Evolutionary conservation across 495 filamentous ascomycete genomes (phyloP), one percentile per base, ranked within the genome.

Genomic region (Penicillium turbatum): DNA sequence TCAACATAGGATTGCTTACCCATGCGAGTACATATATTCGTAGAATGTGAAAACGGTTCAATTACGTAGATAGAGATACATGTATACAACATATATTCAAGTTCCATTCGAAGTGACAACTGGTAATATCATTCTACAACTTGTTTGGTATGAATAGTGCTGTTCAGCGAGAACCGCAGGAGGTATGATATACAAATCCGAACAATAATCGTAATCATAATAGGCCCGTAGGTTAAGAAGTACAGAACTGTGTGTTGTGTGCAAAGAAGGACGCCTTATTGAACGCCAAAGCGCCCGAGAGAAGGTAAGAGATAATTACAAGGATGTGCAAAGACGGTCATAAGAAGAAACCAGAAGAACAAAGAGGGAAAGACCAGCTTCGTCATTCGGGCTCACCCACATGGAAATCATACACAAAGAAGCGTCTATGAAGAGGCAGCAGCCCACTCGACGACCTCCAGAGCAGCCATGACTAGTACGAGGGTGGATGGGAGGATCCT

Each of bases 401-500:
- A 10, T 17, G 36, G 55, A 36, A 29, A 24, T 54, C 34, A 19
- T 42, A 38, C 36, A 42, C 34, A 37, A 8, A 50, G 24, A 39
- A 44, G 10, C 54, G 30, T 26, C 17, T 65, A 59, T 15, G 30
- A 19, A 39, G 37, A 39, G 29, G 60, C 50, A n/a, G 66, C 54
- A 8, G 91, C 88, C 93, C 93, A 97, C 69, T 96, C 89, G 15
- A 98, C 83, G 4, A 92, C 88, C 72, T 97, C 90, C 39, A 98
- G 76, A 27, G 93, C 95, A 60, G 86, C 83, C 80, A 97, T 86
- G 40, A 98, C 93, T 16, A 97, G 81, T 34, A 92, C 64, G 24
- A 98, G 78, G 1, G 93, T 98, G 11, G 90, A 96, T 5, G 93
- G 93, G 17, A 98, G 82, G 54, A 98, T 97, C 88, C 88, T 90